These are phyloP conservation scores for Candida sp. DNA, from an alignment of 1,139 yeast genomes.

Conservation along the genomic window DNA sequence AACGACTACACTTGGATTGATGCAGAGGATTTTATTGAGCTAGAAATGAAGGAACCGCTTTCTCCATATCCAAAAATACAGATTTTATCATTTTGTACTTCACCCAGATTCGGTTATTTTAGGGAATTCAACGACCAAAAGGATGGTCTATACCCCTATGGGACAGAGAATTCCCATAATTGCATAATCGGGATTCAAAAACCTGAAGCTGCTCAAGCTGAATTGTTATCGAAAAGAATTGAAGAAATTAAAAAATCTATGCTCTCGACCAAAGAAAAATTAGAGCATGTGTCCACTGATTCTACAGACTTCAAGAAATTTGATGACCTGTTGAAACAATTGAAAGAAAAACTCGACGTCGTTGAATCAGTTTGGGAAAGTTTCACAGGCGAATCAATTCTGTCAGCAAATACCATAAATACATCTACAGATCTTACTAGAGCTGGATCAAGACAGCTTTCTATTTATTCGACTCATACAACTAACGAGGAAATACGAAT, in stretches of 20 bases:
- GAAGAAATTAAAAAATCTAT: conserved; percentile 44
- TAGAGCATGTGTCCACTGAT: conserved; percentile 17
- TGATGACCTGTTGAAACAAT: conserved; percentile 30
- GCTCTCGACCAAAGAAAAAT: conserved; percentile 26
- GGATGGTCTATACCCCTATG: conserved; percentile 61
- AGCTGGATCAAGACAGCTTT: conserved; percentile 15
- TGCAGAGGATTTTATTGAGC: conserved; percentile 73
- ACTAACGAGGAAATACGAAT: conserved; percentile 27
- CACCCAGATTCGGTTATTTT: conserved; percentile 77
- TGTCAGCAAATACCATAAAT: conserved; percentile 8
- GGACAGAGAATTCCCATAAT: conserved; percentile 61
- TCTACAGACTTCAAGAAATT: conserved; percentile 22
- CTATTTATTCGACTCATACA: conserved; percentile 25
- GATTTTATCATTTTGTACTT: conserved; percentile 61
- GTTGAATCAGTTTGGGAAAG: conserved; percentile 19
- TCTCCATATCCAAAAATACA: conserved; percentile 54
- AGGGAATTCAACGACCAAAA: conserved; percentile 54
- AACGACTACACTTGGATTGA: conserved; percentile 73
- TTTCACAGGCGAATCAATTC: conserved; percentile 12
- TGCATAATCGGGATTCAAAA: conserved; percentile 60
- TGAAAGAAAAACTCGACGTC: conserved; percentile 23
- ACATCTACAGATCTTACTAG: conserved; percentile 5
- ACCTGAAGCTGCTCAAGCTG: conserved; percentile 53
- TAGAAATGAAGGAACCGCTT: conserved; percentile 50
- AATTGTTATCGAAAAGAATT: conserved; percentile 38